Evolutionary conservation across 768 basidiomycete genomes (phyloP).

Genomic region (Boletus rex-veris): DNA sequence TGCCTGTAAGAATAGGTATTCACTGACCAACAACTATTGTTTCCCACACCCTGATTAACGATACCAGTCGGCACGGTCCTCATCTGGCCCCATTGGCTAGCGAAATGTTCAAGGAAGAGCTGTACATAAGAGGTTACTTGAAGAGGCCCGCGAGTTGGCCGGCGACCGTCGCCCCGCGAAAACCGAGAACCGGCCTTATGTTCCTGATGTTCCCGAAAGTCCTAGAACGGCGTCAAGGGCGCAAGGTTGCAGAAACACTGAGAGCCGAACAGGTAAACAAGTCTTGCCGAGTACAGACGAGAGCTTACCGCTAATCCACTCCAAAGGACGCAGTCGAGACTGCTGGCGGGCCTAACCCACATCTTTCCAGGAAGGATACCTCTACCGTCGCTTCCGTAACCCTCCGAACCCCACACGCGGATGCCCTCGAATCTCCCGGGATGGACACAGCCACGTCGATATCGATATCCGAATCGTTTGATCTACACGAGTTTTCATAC

Average conservation of each 20-base stretch:
- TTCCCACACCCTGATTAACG: neutral
- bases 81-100: conserved; percentile 27
- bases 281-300: neutral
- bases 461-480: conserved; percentile 16
- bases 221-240: conserved; percentile 22
- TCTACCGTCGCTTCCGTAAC: conserved; percentile 12
- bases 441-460: conserved; percentile 7
- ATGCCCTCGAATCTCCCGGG: conserved; percentile 10
- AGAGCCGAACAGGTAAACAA: conserved; percentile 14
- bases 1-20: conserved; percentile 5
- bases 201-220: conserved; percentile 7
- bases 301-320: neutral
- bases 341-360: neutral
- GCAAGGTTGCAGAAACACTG: conserved; percentile 12
- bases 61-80: conserved; percentile 2
- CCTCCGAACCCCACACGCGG: neutral
- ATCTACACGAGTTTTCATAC: conserved; percentile 32
- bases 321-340: conserved; percentile 2
- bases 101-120: conserved; percentile 26
- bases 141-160: conserved; percentile 14
- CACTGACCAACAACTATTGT: neutral
- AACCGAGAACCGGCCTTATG: neutral
- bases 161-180: conserved; percentile 2
- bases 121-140: conserved; percentile 27
- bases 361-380: conserved; percentile 1